These are phyloP conservation scores for Podaxis pistillaris DNA, from an alignment of 768 basidiomycete species.

Conservation along the genomic window DNA sequence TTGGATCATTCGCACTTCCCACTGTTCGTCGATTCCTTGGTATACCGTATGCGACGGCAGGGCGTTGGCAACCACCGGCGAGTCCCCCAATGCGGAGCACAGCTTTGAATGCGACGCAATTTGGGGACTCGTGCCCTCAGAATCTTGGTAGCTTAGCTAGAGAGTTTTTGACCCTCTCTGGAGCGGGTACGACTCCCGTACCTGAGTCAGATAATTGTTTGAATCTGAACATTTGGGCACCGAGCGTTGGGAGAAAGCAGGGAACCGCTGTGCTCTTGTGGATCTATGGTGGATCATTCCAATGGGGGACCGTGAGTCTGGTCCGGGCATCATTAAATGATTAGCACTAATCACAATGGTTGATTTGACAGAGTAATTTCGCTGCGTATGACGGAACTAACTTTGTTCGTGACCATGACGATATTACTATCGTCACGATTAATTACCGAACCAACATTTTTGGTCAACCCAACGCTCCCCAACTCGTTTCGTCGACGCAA, in stretches of 20 bases:
- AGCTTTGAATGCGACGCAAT: conserved; percentile 25
- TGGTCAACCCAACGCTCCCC: conserved; percentile 38
- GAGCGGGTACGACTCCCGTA: conserved; percentile 24
- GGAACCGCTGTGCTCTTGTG: conserved; percentile 34
- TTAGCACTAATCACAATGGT: neutral
- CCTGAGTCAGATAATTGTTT: conserved; percentile 36
- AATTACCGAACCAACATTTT: conserved; percentile 41
- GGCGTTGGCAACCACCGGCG: conserved; percentile 31
- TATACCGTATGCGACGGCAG: conserved; percentile 32
- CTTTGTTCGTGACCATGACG: conserved; percentile 32
- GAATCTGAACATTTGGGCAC: conserved; percentile 38
- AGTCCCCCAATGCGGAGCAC: conserved; percentile 20
- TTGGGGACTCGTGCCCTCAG: conserved; percentile 31
- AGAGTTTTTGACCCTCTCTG: conserved; percentile 26
- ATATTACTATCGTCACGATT: conserved; percentile 34
- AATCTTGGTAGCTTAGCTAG: conserved; percentile 17
- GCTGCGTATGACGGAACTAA: conserved; percentile 27
- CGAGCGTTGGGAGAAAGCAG: conserved; percentile 29
- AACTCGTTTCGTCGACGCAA: conserved; percentile 23
- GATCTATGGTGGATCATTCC: conserved; percentile 38
- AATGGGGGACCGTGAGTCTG: conserved; percentile 32
- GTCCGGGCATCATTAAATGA: neutral
- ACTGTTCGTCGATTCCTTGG: conserved; percentile 35
- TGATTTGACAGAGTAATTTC: conserved; percentile 25
- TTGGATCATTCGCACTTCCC: conserved; percentile 24